A percentile compares a stretch with the other conserved stretches of the same genome.
Conservation (phyloP, 192 early-diverging fungal genomes). For the Fimicolochytrium jonesii region DNA sequence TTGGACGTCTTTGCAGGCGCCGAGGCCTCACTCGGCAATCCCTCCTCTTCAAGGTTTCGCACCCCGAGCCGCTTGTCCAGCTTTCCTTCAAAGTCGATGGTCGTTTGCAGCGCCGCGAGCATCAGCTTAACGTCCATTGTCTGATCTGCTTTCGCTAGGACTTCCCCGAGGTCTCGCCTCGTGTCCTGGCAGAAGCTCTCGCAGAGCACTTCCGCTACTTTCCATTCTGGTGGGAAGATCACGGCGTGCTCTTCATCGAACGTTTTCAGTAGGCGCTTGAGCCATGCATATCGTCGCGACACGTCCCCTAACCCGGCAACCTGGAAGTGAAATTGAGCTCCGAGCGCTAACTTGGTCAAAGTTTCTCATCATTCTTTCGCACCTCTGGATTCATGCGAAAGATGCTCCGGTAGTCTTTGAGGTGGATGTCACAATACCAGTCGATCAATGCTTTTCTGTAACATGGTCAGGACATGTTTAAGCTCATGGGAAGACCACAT, state of each 20-base stretch:
- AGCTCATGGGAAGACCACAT: neutral
- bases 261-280: conserved; percentile 83
- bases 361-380: neutral
- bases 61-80: conserved; percentile 64
- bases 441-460: conserved; percentile 54
- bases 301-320: conserved; percentile 81
- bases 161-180: conserved; percentile 63
- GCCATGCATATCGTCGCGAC: conserved; percentile 86
- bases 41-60: conserved; percentile 11
- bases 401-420: conserved; percentile 76
- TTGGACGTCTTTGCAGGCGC: conserved; percentile 29
- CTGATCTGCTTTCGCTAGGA: conserved; percentile 53
- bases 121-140: conserved; percentile 67
- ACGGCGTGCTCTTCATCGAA: conserved; percentile 82
- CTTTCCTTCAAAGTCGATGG: conserved; percentile 88
- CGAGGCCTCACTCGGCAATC: conserved; percentile 15
- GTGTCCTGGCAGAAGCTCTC: conserved; percentile 81
- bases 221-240: conserved; percentile 81
- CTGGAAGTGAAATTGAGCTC: conserved; percentile 30
- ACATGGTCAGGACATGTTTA: neutral
- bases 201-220: conserved; percentile 64
- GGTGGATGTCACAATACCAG: conserved; percentile 78
- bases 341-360: no score
- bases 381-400: conserved; percentile 67
- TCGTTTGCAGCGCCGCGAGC: conserved; percentile 71